Conservation (phyloP, 257 asterid genomes). For the Nicotiana paniculata region DNA sequence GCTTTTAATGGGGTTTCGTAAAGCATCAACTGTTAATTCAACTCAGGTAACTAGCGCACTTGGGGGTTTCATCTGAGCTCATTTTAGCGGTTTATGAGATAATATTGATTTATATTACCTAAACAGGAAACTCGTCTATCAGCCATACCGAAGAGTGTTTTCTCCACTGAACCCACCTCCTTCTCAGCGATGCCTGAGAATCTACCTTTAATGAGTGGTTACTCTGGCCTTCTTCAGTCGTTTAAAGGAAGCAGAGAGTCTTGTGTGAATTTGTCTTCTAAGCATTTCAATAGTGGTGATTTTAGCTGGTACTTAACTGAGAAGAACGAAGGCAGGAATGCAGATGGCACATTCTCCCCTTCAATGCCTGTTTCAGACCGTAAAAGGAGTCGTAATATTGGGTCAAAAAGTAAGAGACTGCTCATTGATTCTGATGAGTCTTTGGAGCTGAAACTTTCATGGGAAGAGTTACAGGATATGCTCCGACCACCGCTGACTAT, state of each 20-base stretch:
- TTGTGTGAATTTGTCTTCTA: constrained; percentile 35
- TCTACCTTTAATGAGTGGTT: constrained; percentile 48
- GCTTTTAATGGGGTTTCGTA: constrained; percentile 92
- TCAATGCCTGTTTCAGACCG: constrained; percentile 52
- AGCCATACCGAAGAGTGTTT: constrained; percentile 34
- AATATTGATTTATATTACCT: background rate
- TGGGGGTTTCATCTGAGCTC: background rate
- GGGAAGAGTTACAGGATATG: constrained; percentile 96
- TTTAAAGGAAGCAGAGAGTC: constrained; percentile 56
- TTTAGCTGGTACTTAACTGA: constrained; percentile 35
- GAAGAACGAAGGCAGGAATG: constrained; percentile 30
- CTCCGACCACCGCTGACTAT: constrained; percentile 62
- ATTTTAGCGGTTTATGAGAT: background rate
- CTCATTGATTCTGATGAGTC: constrained; percentile 73
- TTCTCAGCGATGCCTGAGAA: constrained; percentile 51
- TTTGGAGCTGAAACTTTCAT: constrained; percentile 73
- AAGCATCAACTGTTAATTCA: constrained; percentile 53
- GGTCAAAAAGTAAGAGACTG: constrained; percentile 81
- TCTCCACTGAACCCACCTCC: constrained; percentile 53
- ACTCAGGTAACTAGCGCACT: constrained; percentile 40
- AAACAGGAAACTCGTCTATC: constrained; percentile 31
- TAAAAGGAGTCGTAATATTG: constrained; percentile 73
- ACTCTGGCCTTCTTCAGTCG: constrained; percentile 63
- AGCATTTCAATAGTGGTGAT: constrained; percentile 38
- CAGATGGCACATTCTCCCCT: constrained; percentile 38